Conservation (phyloP, 2,329 filamentous ascomycete genomes). For the Paracoccidioides lutzii region DNA sequence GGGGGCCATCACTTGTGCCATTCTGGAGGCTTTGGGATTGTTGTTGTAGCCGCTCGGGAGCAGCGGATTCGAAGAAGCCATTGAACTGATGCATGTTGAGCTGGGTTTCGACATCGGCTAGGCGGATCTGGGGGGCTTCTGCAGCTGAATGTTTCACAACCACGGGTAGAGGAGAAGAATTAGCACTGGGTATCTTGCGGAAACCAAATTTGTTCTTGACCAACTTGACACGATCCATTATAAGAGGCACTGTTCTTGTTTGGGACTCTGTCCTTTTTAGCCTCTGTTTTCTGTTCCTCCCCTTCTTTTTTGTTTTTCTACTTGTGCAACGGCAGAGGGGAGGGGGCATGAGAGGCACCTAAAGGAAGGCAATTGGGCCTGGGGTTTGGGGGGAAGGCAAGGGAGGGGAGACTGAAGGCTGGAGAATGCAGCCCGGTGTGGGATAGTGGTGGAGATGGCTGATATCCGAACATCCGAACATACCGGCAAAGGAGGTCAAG, state of each 20-base stretch:
- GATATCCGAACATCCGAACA: conserved; percentile 9
- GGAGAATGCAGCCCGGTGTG: not conserved
- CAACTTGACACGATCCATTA: conserved; percentile 20
- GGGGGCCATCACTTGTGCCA: not conserved
- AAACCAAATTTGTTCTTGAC: conserved; percentile 15
- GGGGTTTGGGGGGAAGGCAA: too few relatives aligned
- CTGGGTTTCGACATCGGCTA: conserved; percentile 29
- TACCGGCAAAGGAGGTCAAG: conserved; percentile 18
- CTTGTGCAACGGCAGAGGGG: not conserved
- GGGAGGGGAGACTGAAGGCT: not conserved
- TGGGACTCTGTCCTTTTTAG: not conserved
- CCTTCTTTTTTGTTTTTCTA: not conserved
- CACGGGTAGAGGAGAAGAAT: conserved; percentile 5
- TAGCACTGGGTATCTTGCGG: not conserved
- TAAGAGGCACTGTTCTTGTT: not conserved
- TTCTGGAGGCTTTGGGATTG: not conserved
- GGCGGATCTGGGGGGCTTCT: conserved; percentile 21
- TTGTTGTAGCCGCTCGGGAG: conserved; percentile 12
- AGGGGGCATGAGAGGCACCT: not conserved
- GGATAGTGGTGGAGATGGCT: not conserved
- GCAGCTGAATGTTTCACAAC: conserved; percentile 9
- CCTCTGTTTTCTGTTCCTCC: not conserved
- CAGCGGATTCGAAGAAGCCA: conserved; percentile 23
- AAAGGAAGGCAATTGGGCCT: not conserved
- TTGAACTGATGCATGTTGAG: conserved; percentile 33